Evolutionary conservation across 257 asterid genomes (phyloP), one percentile per base, ranked within the genome.

Genomic region (Cynanchum wilfordii): DNA sequence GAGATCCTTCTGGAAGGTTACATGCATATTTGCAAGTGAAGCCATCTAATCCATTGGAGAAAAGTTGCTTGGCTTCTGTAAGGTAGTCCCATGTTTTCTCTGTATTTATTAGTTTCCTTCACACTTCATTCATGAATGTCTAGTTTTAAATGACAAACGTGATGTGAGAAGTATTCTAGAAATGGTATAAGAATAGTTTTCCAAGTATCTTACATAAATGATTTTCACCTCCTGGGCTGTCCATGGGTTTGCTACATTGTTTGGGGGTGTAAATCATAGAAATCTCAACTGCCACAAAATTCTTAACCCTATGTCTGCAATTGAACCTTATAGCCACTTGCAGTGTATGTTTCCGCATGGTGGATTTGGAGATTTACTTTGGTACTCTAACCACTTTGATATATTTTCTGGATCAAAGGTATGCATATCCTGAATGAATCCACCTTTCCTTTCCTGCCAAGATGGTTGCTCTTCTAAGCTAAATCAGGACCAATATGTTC

Each of bases 1-100:
- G 82, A 84, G 96, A 94, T 88, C 99, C 99, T 82, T 96, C 96
- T 24, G 99, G 99, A 84, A 86, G 99, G 86, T 81, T 94, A 88
- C 96, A 94, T 77, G 92, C 97, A 16, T 91, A 91, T 87, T 66
- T 94, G 85, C 95, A 85, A 74, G 82, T 77, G 66, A 85, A 81
- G 71, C 90, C 89, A 24, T 79, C 87, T 74, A 78, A 71, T 84
- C 85, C 84, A 71, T 75, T 69, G 68, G 87, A 89, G 78, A 87
- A 87, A 80, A 80, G 77, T 82, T 75, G 86, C 87, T 82, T 94
- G 89, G 85, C 93, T 73, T 83, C 97, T 66, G 80, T 91, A 69
- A 91, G 99, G 98, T 94, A 83, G 80, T 30, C 13, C 44, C 67
- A 68, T 76, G 71, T 68, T 81, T 73, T 40, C 75, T 80, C 75